Evolutionary conservation across 148 eudicot genomes (phyloP), one percentile per base, ranked within the genome.

Genomic region (Tetragonia tetragonoides): DNA sequence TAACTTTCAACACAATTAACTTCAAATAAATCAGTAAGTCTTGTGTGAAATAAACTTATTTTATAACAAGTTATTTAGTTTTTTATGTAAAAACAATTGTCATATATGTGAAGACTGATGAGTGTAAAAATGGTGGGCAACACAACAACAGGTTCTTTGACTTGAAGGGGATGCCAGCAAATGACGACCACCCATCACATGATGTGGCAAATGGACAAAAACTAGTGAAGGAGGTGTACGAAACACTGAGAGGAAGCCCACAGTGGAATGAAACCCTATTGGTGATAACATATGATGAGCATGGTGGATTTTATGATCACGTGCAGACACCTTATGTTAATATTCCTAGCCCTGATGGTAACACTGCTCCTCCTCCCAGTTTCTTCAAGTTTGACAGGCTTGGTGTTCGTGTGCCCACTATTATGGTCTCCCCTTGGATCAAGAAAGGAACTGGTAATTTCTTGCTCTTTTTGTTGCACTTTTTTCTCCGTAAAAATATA

Each of bases 371-470:
- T 20, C 83, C 95, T 10, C 98, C 98, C 1, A 63, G 39, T 73
- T 91, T 89, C 86, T 95, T 95, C 80, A 91, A 91, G 87, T 95
- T 95, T 34, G 97, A 95, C 73, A 74, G 98, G 68, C 93, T 95
- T 15, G 98, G 98, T 10, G 97, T 95, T 77, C 92, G 97, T 42
- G 96, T 95, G 6, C 98, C 97, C 0, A 91, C 97, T 0, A 92
- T 92, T 20, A 92, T 95, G 98, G 97, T 89, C 67, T 95, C 97
- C 56, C 98, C 98, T 82, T 95, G 98, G 98, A 92, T 95, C 87
- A 87, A 83, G 65, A 91, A 91, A 83, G 97, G 93, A 69, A 87
- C 93, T 16, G 91, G 98, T 95, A 84, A 80, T 54, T 39, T 18
- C n/a, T n/a, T n/a, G n/a, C n/a, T n/a, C n/a, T n/a, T n/a, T n/a